These are phyloP conservation scores for Petunia axillaris DNA, from an alignment of 257 asterid genomes.

Conservation along the genomic window DNA sequence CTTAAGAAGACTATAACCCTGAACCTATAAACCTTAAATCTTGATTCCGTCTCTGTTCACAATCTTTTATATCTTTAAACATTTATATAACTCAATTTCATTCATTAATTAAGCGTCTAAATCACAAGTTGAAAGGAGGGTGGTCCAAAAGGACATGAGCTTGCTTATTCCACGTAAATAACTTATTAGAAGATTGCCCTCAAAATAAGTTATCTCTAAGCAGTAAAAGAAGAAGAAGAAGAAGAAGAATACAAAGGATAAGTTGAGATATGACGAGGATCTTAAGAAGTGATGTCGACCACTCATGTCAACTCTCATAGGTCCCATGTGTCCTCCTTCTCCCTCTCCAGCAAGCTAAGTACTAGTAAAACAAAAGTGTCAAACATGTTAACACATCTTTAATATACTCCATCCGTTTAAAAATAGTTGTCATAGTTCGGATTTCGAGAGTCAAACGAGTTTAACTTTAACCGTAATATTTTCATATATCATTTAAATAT, in stretches of 20 bases:
- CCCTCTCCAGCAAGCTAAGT: neutral
- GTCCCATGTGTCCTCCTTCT: constrained; percentile 37
- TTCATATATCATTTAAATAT: too few species aligned
- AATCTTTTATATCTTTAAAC: too few species aligned
- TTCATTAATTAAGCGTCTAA: neutral
- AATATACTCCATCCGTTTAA: too few species aligned
- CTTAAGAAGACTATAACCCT: too few species aligned
- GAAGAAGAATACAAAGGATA: constrained; percentile 20
- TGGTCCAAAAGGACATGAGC: neutral
- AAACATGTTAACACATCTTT: neutral
- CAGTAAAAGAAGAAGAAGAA: neutral
- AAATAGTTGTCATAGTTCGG: too few species aligned
- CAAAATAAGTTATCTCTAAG: neutral
- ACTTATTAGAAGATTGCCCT: neutral
- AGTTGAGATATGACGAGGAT: constrained; percentile 53
- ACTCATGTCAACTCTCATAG: constrained; percentile 48
- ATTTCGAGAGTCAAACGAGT: too few species aligned
- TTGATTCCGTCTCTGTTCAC: too few species aligned
- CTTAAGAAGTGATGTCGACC: constrained; percentile 46
- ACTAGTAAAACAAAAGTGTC: neutral
- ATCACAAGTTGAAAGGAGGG: neutral
- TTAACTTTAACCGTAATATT: too few species aligned
- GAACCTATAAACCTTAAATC: too few species aligned
- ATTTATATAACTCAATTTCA: too few species aligned
- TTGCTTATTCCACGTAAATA: constrained; percentile 4